Base-by-base conservation (phyloP, 2,329 filamentous ascomycete species). In the Graphilbum fragrans region DNA sequence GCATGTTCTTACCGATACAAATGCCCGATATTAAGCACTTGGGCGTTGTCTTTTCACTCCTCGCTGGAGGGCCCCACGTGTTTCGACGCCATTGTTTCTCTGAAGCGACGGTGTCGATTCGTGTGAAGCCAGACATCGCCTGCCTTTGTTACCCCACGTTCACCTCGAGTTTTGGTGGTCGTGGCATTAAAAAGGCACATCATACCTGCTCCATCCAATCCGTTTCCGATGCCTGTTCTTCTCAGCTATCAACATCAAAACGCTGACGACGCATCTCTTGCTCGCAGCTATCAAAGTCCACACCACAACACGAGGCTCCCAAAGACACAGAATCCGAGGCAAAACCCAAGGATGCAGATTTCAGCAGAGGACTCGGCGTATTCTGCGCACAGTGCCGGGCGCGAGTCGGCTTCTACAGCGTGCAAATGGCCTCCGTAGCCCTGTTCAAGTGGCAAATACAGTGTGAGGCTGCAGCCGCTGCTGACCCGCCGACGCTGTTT, bases 1-100 rank as follows among this genome's bases (percentile, higher is more conserved):
- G 66, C 63, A 55, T 71, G 69, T 65, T 61, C 68, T 31, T 31
- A 77, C 68, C 76, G 77, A 81, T 82, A 81, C 77, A 76, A 72
- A 62, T 74, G 68, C 74, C 77, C 77, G 54, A 82, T 51, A 82
- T 58, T 45, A 63, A 74, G 39, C 43, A 31, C 29, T 5, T 5
- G n/a, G 5, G 6, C 7, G 29, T 7, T 9, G 14, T 7, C 12
- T 14, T 14, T 16, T 31, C 29, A 7, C 29, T 12, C 12, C 12
- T 27, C 12, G 23, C 7, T 7, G 23, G 12, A 9, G 31, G 11
- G 20, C 16, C n/a, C n/a, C n/a, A n/a, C n/a, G n/a, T n/a, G n/a
- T n/a, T n/a, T n/a, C n/a, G n/a, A n/a, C 18, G 8, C 16, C 35
- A 17, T 36, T 39, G 42, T 37, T 42, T 47, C 42, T 42, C 41